Base-by-base conservation (phyloP, 176 grass and related monocot species). In the Triticum timopheevii region DNA sequence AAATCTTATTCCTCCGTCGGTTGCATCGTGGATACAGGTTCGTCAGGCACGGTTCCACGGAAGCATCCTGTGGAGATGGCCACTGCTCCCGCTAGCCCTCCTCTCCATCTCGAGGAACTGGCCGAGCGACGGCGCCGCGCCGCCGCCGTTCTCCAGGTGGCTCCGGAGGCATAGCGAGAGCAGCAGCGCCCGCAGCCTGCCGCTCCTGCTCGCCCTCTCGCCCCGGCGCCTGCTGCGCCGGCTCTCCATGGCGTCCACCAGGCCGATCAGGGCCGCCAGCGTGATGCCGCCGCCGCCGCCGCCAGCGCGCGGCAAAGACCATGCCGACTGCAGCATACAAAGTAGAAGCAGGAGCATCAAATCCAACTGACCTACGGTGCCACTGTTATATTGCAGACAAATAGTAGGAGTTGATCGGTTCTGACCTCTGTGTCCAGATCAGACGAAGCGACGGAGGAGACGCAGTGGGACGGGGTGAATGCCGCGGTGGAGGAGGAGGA, bases 31-130 rank as follows among this genome's bases (percentile, higher is more conserved):
- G 27, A 0, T 63, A 22, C 58, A 42, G 22, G 58, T 6, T 72
- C 67, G 9, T 72, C 49, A 71, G 20, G 16, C 68, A 30, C 56
- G 40, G 33, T 54, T 83, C 68, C 69, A 73, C 22, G 70, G 38
- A 20, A 73, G 23, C 69, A 63, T 42, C 64, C 77, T 71, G 44
- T 73, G 54, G 28, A 24, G 22, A 73, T 54, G 25, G 1, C 25
- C 8, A 30, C 35, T 19, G 19, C 61, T 64, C 7, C 83, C 61
- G 1, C 52, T 72, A 19, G 83, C 80, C 81, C 90, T 81, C 81
- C 92, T 89, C 72, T 92, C 90, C 86, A 94, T 86, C 54, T 94
- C 87, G 52, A 94, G 87, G 82, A 92, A 94, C 64, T 91, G 76
- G 1, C 80, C 62, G 47, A 94, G 92, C 33, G 92, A 94, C 69